Evolutionary conservation across 176 grass and related monocot species (phyloP).

Genomic region (Guadua angustifolia): DNA sequence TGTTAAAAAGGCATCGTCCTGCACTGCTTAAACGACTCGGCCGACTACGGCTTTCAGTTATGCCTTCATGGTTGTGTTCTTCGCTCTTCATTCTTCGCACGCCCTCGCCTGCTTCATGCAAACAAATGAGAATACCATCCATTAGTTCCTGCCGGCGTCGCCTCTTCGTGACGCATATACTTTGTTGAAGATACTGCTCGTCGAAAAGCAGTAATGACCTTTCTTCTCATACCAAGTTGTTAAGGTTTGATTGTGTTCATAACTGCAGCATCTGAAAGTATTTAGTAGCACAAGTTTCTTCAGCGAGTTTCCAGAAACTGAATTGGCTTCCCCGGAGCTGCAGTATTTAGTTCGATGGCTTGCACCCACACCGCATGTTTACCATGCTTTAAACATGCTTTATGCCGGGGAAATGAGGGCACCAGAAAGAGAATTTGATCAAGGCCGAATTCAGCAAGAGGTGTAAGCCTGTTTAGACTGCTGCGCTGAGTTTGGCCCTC

Average conservation of each 20-base stretch:
- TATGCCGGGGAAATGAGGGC: neutral
- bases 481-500: neutral
- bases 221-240: constrained; percentile 39
- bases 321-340: constrained; percentile 29
- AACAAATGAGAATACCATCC: constrained; percentile 17
- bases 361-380: neutral
- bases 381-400: neutral
- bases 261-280: constrained; percentile 50
- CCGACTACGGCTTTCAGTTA: constrained; percentile 64
- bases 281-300: constrained; percentile 41
- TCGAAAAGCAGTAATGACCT: constrained; percentile 51
- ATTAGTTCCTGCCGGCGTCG: constrained; percentile 25
- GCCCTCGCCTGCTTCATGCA: constrained; percentile 56
- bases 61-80: constrained; percentile 80
- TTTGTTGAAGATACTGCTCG: constrained; percentile 50
- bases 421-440: neutral
- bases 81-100: constrained; percentile 56
- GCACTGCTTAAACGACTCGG: constrained; percentile 72
- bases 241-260: constrained; percentile 53
- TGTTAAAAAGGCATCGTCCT: constrained; percentile 91
- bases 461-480: neutral
- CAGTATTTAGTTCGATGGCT: constrained; percentile 24
- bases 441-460: neutral
- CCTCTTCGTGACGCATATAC: constrained; percentile 24
- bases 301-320: constrained; percentile 2